Percentiles rank a stretch among this genome's conserved stretches.
phyloP scores from a whole-genome alignment of 352 stramenopile species.

The Pythium oligandrum region DNA sequence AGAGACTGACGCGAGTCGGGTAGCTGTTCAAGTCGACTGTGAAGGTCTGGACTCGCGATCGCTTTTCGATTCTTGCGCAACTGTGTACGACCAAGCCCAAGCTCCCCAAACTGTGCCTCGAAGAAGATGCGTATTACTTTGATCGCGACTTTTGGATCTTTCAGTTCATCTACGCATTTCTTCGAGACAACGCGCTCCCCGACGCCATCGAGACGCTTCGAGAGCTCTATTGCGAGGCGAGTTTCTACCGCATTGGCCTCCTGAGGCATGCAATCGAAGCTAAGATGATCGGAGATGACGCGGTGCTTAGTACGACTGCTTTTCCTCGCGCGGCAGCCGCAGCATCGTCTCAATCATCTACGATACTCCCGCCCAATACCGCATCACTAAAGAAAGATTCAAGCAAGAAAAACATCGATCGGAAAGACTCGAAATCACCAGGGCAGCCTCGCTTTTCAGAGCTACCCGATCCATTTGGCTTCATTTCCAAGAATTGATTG shows the following conservation, averaged over 20 bases:
- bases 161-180: conserved; percentile 62
- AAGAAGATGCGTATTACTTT: conserved; percentile 64
- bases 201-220: conserved; percentile 50
- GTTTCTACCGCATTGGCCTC: conserved; percentile 69
- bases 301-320: conserved; percentile 16
- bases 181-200: conserved; percentile 59
- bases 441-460: conserved; percentile 17
- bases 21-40: conserved; percentile 73
- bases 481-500: conserved; percentile 45
- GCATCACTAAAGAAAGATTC: conserved; percentile 3
- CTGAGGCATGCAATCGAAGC: conserved; percentile 73
- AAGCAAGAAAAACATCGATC: conserved; percentile 16
- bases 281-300: conserved; percentile 62
- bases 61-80: conserved; percentile 79
- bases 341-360: background rate
- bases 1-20: background rate
- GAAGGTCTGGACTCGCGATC: conserved; percentile 66
- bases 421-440: conserved; percentile 23
- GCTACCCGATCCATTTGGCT: conserved; percentile 62
- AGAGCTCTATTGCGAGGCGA: conserved; percentile 76
- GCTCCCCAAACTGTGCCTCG: conserved; percentile 39
- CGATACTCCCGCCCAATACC: background rate
- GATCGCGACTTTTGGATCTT: conserved; percentile 74
- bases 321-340: conserved; percentile 2
- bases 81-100: conserved; percentile 63